Percentiles rank a stretch among this genome's conserved stretches.
Conservation (phyloP, 345 rosid genomes). For the Crucihimalaya himalaica region DNA sequence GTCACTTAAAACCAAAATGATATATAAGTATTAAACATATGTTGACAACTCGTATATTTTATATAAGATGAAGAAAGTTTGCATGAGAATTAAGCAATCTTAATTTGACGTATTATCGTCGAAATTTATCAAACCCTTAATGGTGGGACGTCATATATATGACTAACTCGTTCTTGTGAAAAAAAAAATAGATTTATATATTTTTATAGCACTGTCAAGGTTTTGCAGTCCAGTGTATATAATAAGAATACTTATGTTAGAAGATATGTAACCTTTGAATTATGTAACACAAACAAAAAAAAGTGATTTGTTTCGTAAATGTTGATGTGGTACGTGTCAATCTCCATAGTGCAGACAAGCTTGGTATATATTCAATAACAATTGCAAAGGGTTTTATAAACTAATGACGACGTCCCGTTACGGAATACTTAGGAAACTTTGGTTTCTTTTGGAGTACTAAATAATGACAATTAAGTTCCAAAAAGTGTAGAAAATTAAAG, state of each 20-base stretch:
- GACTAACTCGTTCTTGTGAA: slow-evolving; percentile 25
- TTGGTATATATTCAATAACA: not conserved
- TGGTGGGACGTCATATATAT: slow-evolving; percentile 41
- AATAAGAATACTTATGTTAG: slow-evolving; percentile 15
- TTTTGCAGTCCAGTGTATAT: not conserved
- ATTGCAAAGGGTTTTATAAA: not conserved
- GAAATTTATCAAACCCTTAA: slow-evolving; percentile 29
- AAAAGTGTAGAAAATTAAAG: not conserved
- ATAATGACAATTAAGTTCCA: slow-evolving; percentile 3
- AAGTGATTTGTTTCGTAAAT: not conserved
- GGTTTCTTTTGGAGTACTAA: not conserved
- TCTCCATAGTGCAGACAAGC: not conserved
- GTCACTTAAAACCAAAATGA: not conserved
- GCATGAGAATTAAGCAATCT: slow-evolving; percentile 43
- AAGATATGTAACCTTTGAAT: not conserved
- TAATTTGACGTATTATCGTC: slow-evolving; percentile 40
- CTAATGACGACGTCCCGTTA: not conserved
- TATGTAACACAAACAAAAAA: not conserved
- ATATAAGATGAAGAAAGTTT: slow-evolving; percentile 38
- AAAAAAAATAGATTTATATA: not conserved
- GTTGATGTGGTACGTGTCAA: not conserved
- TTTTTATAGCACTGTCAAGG: not conserved
- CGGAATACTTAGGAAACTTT: not conserved
- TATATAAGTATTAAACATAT: not conserved
- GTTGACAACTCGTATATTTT: not conserved